Evolutionary conservation across 768 basidiomycete genomes (phyloP).

Genomic region (Boletus tylopilopsis): DNA sequence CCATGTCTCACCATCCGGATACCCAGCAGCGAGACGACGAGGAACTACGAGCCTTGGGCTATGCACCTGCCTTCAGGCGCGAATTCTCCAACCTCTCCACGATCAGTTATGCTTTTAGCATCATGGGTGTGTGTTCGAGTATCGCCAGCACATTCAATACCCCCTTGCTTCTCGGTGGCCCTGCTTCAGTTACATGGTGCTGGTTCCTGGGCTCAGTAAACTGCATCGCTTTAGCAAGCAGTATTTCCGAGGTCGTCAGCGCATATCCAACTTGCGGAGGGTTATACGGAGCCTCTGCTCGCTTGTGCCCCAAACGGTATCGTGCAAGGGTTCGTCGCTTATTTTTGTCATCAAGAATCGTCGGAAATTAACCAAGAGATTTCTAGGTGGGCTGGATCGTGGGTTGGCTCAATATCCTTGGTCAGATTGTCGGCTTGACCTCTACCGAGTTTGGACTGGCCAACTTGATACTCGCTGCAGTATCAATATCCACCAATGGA

Average conservation of each 20-base stretch:
- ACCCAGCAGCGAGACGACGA: conserved; percentile 14
- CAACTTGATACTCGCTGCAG: conserved; percentile 30
- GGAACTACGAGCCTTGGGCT: conserved; percentile 27
- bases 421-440: conserved; percentile 26
- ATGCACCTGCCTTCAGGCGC: conserved; percentile 35
- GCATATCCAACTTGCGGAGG: conserved; percentile 31
- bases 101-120: conserved; percentile 31
- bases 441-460: conserved; percentile 39
- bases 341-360: neutral
- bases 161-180: conserved; percentile 35
- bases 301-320: conserved; percentile 59
- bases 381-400: conserved; percentile 27
- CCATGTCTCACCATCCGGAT: conserved; percentile 4
- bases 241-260: conserved; percentile 30
- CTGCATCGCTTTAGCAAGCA: conserved; percentile 28
- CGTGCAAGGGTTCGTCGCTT: conserved; percentile 60
- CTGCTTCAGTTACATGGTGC: conserved; percentile 35
- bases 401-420: conserved; percentile 33
- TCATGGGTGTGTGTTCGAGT: conserved; percentile 37
- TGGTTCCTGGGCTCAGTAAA: conserved; percentile 31
- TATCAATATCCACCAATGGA: conserved; percentile 25
- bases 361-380: neutral
- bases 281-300: conserved; percentile 74
- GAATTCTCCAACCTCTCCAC: conserved; percentile 42
- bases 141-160: conserved; percentile 38